Base-by-base conservation (phyloP, 192 early-diverging fungal genomes). In the Pilobolus umbonatus region DNA sequence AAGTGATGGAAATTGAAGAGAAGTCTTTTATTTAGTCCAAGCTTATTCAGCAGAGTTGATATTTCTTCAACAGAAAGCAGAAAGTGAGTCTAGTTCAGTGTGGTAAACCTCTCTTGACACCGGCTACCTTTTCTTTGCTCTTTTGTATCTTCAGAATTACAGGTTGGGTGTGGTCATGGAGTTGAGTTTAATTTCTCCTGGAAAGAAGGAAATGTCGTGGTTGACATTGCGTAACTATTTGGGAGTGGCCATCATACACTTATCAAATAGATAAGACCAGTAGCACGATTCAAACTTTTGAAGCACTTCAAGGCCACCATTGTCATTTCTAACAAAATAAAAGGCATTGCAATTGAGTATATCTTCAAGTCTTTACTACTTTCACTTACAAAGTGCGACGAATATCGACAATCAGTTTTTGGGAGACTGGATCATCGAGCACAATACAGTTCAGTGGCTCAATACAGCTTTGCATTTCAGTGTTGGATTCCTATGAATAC, bases 171-270 rank as follows among this genome's bases (percentile, higher is more conserved):
- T 43, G 36, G 42, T 44, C 55, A 56, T 56, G 39, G 55, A 3
- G n/a, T 56, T 17, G 28, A 56, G 55, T 43, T 56, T 26, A 44
- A 56, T 56, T 31, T 56, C 55, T 44, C 55, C 55, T 44, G 55
- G 55, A 44, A 56, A 56, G 39, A 56, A 44, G 12, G 39, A 44
- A 29, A 43, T 14, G 25, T 56, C 29, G n/a, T 56, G 38, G 25
- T 56, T 44, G 26, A 30, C 15, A 31, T 43, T 56, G 38, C 55
- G 38, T 44, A 56, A 17, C 42, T 56, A 44, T 44, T 56, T 56
- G 39, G 55, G 2, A 17, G 55, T 56, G 39, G 42, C 25, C 55
- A n/a, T 56, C 39, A 56, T 31, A 31, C 55, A 56, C 6, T 44
- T 56, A 7, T 56, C 55, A 56, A 56, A 56, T 36, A 56, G 39